A percentile compares a stretch with the other conserved stretches of the same genome.
Conservation (phyloP, 1,284 basidiomycete genomes). For the Trichosporon coremiiforme region DNA sequence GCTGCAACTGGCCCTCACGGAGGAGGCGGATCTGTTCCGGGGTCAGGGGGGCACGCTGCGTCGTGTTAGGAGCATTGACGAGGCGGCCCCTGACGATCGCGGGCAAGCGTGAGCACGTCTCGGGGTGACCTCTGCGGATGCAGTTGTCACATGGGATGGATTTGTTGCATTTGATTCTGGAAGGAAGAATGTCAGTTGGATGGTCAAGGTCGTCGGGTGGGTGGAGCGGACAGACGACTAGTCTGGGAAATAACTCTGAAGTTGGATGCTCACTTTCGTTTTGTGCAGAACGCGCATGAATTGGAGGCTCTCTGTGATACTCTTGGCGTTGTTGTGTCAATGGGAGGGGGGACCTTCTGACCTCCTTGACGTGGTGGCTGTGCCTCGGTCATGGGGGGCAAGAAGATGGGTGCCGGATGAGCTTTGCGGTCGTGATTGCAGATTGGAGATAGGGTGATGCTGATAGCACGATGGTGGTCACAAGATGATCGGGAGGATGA, state of each 20-base stretch:
- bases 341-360: slow-evolving; percentile 5
- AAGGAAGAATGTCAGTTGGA: neutral
- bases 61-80: slow-evolving; percentile 32
- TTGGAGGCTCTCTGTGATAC: slow-evolving; percentile 32
- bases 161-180: slow-evolving; percentile 35
- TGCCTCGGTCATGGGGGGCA: slow-evolving; percentile 11
- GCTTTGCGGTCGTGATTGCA: slow-evolving; percentile 14
- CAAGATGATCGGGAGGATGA: neutral
- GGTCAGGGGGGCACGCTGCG: slow-evolving; percentile 31
- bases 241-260: neutral
- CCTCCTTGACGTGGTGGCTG: neutral
- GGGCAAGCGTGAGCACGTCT: slow-evolving; percentile 32
- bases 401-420: neutral
- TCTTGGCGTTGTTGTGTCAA: slow-evolving; percentile 10
- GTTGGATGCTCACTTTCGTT: slow-evolving; percentile 29
- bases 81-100: slow-evolving; percentile 34
- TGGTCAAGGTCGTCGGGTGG: neutral
- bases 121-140: slow-evolving; percentile 34
- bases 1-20: slow-evolving; percentile 34
- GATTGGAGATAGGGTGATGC: neutral
- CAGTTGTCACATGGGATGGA: slow-evolving; percentile 34
- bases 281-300: slow-evolving; percentile 34
- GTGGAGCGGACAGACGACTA: neutral
- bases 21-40: slow-evolving; percentile 33
- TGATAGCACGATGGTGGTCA: neutral